A percentile compares a stretch with the other conserved stretches of the same genome.
phyloP scores from a whole-genome alignment of 2,329 filamentous ascomycete genomes.

The Bipolaris sorokiniana region DNA sequence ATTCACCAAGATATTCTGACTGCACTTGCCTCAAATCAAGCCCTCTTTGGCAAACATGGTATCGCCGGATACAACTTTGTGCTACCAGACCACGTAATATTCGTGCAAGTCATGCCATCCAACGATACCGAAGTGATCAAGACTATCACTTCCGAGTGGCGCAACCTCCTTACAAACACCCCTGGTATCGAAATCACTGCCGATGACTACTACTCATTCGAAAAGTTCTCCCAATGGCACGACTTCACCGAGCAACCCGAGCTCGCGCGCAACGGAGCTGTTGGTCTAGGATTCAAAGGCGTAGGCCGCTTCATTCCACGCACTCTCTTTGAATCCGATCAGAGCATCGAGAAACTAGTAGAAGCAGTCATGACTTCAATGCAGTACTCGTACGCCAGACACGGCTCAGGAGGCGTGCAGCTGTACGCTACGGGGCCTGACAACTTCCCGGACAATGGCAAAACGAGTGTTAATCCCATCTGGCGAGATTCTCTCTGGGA shows the following conservation, averaged over 20 bases:
- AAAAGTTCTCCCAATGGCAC: conserved; percentile 42
- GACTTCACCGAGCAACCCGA: conserved; percentile 37
- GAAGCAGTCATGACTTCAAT: conserved; percentile 42
- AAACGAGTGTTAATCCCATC: conserved; percentile 40
- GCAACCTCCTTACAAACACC: conserved; percentile 41
- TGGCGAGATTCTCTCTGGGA: conserved; percentile 46
- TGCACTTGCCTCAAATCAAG: conserved; percentile 41
- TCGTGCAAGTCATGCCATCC: conserved; percentile 41
- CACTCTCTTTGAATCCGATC: conserved; percentile 31
- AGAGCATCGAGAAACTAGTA: conserved; percentile 33
- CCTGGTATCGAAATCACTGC: conserved; percentile 41
- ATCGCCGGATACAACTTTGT: conserved; percentile 48
- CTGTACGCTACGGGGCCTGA: conserved; percentile 46
- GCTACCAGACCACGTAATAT: conserved; percentile 39
- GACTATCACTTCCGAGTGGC: conserved; percentile 37
- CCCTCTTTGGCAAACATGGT: conserved; percentile 35
- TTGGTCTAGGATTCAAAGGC: conserved; percentile 44
- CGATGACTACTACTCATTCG: conserved; percentile 41
- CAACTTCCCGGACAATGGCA: conserved; percentile 40
- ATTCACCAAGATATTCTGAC: conserved; percentile 41
- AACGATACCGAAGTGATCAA: conserved; percentile 34
- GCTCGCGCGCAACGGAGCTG: conserved; percentile 43
- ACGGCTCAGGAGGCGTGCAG: conserved; percentile 39
- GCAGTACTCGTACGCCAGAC: conserved; percentile 38
- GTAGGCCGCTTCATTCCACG: conserved; percentile 44